Conservation (phyloP, 2,329 filamentous ascomycete species). For the Phoma sp. region DNA sequence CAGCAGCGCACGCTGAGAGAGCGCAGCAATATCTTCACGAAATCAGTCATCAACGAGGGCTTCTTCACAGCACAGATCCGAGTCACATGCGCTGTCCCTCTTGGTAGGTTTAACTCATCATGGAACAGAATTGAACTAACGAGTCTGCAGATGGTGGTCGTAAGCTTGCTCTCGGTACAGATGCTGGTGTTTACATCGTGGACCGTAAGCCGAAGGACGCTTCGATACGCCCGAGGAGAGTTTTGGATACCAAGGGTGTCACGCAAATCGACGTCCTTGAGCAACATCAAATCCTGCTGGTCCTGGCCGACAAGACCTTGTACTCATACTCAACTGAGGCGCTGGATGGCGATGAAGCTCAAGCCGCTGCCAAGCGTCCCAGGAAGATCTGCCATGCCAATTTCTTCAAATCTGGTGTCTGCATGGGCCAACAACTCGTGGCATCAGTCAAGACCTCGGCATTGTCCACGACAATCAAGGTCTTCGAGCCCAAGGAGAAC, state of each 20-base stretch:
- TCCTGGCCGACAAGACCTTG: conserved; percentile 90
- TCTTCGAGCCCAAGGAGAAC: conserved; percentile 97
- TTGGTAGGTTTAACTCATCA: conserved; percentile 63
- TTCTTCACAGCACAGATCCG: conserved; percentile 90
- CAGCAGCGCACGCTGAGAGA: conserved; percentile 87
- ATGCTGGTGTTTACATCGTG: conserved; percentile 89
- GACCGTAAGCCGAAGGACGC: conserved; percentile 88
- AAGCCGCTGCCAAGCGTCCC: conserved; percentile 78
- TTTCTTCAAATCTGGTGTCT: conserved; percentile 98
- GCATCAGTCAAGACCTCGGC: conserved; percentile 96
- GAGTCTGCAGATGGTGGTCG: conserved; percentile 77
- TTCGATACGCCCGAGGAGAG: conserved; percentile 73
- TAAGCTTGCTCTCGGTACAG: conserved; percentile 92
- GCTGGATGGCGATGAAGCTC: conserved; percentile 78
- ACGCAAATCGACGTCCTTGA: conserved; percentile 96
- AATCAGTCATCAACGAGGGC: conserved; percentile 75
- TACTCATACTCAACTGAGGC: conserved; percentile 88
- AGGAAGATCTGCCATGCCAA: conserved; percentile 98
- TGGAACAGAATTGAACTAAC: conserved; percentile 21
- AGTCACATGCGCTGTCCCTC: conserved; percentile 93
- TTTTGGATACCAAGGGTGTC: conserved; percentile 84
- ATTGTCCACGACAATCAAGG: conserved; percentile 94
- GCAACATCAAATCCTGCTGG: conserved; percentile 89
- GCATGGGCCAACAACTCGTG: conserved; percentile 89
- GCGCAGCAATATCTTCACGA: conserved; percentile 72